These are phyloP conservation scores for Didymella lethalis DNA, from an alignment of 2,329 filamentous ascomycete genomes.

Conservation along the genomic window DNA sequence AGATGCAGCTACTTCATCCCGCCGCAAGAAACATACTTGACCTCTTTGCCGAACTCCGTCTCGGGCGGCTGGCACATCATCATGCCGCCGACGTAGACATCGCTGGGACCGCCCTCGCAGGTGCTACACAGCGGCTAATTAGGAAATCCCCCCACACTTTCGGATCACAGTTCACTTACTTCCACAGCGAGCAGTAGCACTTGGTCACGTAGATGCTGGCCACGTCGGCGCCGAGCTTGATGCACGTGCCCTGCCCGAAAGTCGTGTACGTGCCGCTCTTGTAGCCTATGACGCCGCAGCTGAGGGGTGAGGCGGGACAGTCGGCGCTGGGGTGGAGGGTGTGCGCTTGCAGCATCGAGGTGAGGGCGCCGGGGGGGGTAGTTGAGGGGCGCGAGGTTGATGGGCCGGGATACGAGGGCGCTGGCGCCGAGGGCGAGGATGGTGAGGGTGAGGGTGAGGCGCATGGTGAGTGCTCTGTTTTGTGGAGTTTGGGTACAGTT, in stretches of 20 bases:
- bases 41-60: conserved; percentile 2
- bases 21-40: conserved; percentile 19
- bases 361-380: background rate
- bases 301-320: background rate
- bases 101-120: conserved; percentile 7
- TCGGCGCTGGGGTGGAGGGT: too few relatives aligned
- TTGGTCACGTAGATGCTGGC: conserved; percentile 17
- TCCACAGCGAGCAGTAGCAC: conserved; percentile 23
- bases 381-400: background rate
- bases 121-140: background rate
- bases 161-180: background rate
- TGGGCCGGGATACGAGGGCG: background rate
- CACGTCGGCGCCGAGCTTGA: conserved; percentile 7
- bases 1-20: background rate
- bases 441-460: conserved; percentile 3
- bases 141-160: too few relatives aligned
- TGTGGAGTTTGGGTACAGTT: too few relatives aligned
- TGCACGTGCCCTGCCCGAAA: conserved; percentile 19
- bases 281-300: conserved; percentile 16
- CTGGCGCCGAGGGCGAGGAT: conserved; percentile 4
- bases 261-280: conserved; percentile 1
- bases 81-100: conserved; percentile 19
- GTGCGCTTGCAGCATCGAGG: background rate
- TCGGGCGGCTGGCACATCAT: conserved; percentile 19
- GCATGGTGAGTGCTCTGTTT: conserved; percentile 1